Base-by-base conservation (phyloP, 345 rosid genomes). In the Mangifera indica region DNA sequence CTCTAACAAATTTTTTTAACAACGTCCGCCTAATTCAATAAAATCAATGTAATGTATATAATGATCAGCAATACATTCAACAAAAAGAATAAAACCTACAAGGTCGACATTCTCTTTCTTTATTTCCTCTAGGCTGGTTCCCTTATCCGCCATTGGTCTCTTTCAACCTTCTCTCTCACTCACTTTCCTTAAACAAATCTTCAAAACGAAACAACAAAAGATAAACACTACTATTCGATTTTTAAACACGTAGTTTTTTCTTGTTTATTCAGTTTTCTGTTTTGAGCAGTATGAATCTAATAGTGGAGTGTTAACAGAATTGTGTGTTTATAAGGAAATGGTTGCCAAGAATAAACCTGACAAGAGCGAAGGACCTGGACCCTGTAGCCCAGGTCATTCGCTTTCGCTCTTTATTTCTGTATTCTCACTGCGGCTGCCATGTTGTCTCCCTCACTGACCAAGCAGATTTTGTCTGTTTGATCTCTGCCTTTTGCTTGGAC, bases 41-140 rank as follows among this genome's bases (percentile, higher is more conserved):
- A n/a, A n/a, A n/a, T n/a, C n/a, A n/a, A n/a, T n/a, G 3, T 29
- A 1, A 29, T 91, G 80, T 65, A 56, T 25, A 29, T 3, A 29
- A 29, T 29, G 32, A 29, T 29, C 32, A n/a, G n/a, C n/a, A n/a
- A n/a, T n/a, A 29, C 32, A 29, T 29, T 29, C 32, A 63, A n/a
- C 37, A 25, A 18, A 61, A 48, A 51, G 71, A 66, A 29, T 29
- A n/a, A 1, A 40, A 52, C 79, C 67, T 66, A 88, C 92, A 34
- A 88, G 87, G 72, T 86, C 88, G 68, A 88, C 65, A 40, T 76
- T 86, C 70, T 88, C 90, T 67, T 83, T 86, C 81, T 70, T 84
- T 77, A 88, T 84, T 49, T 80, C 92, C 22, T 86, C 88, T 86
- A 88, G 78, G 77, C 84, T 80, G 51, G 73, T 72, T 37, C 77